Base-by-base conservation (phyloP, 1,284 basidiomycete genomes). In the Irpex sp. region DNA sequence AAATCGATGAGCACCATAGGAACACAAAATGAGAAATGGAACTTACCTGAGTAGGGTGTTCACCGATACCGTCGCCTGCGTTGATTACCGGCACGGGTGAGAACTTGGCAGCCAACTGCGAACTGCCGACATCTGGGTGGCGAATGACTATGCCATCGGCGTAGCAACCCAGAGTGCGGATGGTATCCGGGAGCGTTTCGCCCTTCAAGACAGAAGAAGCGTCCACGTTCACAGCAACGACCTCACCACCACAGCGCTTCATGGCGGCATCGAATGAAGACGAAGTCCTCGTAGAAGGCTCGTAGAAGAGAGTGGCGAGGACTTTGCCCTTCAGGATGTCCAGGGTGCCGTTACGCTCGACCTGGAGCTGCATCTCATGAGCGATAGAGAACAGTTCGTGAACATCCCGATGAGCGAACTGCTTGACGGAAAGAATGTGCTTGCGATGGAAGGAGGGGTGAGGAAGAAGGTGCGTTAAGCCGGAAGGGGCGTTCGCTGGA, bases 261-360 rank as follows among this genome's bases (percentile, higher is more conserved):
- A 99, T 99, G 11, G 97, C 97, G 6, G 97, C 93, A 76, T 99
- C 97, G 73, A 99, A 99, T n/a, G 97, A 98, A 13, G 91, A 85
- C 65, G 92, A 94, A 1, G 97, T 99, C 60, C 97, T 85, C 1
- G 97, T 99, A 7, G 96, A 98, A 2, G 97, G 94, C 76, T 99
- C 97, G 77, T 97, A 99, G 83, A 99, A 99, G 48, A 98, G 77
- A n/a, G 91, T 97, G 73, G 93, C 96, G 4, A 99, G 85, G 0
- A 99, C 91, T 66, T 91, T 93, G 57, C 97, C 97, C 67, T 90
- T 92, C 49, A 99, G 82, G 60, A 98, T 87, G 72, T 99, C 96
- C 63, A 98, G 82, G 2, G 87, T 86, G 3, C 96, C 95, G 69
- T 89, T 91, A 48, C 96, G 88, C 78, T 99, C 97, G 34, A 98